Conservation (phyloP, 1,284 basidiomycete species). For the Porogramme epimiltina region DNA sequence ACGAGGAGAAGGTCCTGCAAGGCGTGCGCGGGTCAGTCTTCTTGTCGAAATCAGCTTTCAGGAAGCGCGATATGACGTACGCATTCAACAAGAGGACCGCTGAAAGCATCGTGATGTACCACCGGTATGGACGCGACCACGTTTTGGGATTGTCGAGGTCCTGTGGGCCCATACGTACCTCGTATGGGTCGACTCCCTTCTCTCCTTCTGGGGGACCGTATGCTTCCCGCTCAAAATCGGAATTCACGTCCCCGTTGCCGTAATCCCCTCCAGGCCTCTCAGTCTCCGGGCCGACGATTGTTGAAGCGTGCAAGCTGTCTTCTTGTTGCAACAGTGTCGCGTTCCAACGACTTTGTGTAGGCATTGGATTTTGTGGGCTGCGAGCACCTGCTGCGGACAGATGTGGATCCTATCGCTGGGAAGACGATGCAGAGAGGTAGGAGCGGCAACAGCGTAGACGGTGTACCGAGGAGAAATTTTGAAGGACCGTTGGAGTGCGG, state of each 20-base stretch:
- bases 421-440: too few relatives aligned
- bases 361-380: too few relatives aligned
- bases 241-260: slow-evolving; percentile 29
- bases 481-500: too few relatives aligned
- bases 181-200: slow-evolving; percentile 36
- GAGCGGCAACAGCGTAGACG: too few relatives aligned
- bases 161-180: slow-evolving; percentile 40
- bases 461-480: too few relatives aligned
- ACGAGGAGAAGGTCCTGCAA: slow-evolving; percentile 60
- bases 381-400: too few relatives aligned
- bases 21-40: slow-evolving; percentile 8
- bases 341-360: too few relatives aligned
- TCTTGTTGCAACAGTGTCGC: too few relatives aligned
- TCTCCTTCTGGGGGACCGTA: slow-evolving; percentile 27
- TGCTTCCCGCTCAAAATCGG: slow-evolving; percentile 26
- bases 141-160: slow-evolving; percentile 55
- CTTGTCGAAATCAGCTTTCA: not conserved
- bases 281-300: slow-evolving; percentile 8
- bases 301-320: slow-evolving; percentile 15
- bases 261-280: slow-evolving; percentile 27
- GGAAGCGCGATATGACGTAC: slow-evolving; percentile 33
- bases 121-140: slow-evolving; percentile 59
- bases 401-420: too few relatives aligned
- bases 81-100: slow-evolving; percentile 72
- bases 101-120: slow-evolving; percentile 64